phyloP scores from a whole-genome alignment of 768 basidiomycete species.

The Kwoniella sp. region DNA sequence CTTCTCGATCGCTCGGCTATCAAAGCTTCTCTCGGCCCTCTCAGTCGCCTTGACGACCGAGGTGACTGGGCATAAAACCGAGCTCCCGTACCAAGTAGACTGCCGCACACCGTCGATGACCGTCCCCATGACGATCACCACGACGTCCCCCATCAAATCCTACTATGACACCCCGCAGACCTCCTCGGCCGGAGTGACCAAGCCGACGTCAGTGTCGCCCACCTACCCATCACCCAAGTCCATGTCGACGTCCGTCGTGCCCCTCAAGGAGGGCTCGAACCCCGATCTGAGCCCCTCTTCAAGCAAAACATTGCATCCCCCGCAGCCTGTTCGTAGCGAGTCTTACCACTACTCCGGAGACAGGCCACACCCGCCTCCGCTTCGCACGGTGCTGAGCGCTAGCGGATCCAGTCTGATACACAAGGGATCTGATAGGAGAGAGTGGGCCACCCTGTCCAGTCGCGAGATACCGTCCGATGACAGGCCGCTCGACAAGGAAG shows the following conservation, averaged over 20 bases:
- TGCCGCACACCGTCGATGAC: too few relatives aligned
- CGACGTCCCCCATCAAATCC: neutral
- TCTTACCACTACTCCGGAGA: slow-evolving; percentile 15
- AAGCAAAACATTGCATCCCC: slow-evolving; percentile 3
- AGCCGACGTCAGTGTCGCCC: slow-evolving; percentile 2
- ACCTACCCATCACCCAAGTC: slow-evolving; percentile 18
- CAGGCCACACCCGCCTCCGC: slow-evolving; percentile 13
- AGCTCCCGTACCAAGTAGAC: too few relatives aligned
- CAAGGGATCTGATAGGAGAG: slow-evolving; percentile 5
- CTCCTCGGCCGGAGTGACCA: neutral
- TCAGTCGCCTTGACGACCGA: too few relatives aligned
- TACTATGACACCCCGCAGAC: neutral
- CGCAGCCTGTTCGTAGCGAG: slow-evolving; percentile 3
- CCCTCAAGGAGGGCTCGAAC: slow-evolving; percentile 5
- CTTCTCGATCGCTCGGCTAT: too few relatives aligned
- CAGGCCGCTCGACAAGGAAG: slow-evolving; percentile 20
- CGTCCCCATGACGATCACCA: neutral
- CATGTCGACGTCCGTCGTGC: slow-evolving; percentile 9
- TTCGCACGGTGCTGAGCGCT: slow-evolving; percentile 9
- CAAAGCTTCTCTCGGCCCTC: too few relatives aligned
- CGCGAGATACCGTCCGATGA: slow-evolving; percentile 1
- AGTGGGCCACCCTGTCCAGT: neutral
- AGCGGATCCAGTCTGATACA: slow-evolving; percentile 4
- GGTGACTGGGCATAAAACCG: too few relatives aligned
- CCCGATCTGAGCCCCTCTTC: neutral